Evolutionary conservation across 176 grass and related monocot species (phyloP), one percentile per base, ranked within the genome.

Genomic region (Musa troglodytarum): DNA sequence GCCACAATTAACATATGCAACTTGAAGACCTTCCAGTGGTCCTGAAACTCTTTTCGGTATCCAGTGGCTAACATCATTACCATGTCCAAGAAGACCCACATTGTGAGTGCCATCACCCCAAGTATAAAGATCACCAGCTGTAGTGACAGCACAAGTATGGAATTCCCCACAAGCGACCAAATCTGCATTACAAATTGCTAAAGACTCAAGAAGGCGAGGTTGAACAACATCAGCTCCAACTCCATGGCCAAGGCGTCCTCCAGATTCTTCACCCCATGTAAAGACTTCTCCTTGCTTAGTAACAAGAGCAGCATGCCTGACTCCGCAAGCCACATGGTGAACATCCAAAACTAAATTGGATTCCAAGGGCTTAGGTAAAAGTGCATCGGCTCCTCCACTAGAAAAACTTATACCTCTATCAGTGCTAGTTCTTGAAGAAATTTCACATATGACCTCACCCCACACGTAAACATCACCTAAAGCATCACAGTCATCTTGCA

Each of bases 1-100:
- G 58, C 94, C 94, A 90, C 94, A 98, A 65, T 90, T 86, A 76
- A 98, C 90, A 77, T 82, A 84, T 76, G 86, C 74, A 78, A 98
- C 86, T 53, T 83, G 84, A 66, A 89, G 82, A 29, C 93, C 82
- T 0, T 99, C 95, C 9, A 99, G 62, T 25, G 86, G 86, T 74
- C 90, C 88, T 54, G 84, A 91, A 77, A 99, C 89, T 66, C 90
- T 92, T 82, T 99, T 99, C 65, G 95, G 95, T 86, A 99, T 92
- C 95, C 90, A 99, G 54, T 99, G 95, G 83, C 90, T 87, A 59
- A 87, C 79, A 81, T 94, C 76, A 1, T 65, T 86, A 77, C 94
- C 90, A 82, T 93, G 91, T 49, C 94, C 94, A 73, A 98, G 78
- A 98, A 92, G 84, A n/a, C 94, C 94, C 75, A 86, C 83, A 66